Evolutionary conservation across 139 green algal species (phyloP).

Genomic region (Auxenochlorella pyrenoidosa): DNA sequence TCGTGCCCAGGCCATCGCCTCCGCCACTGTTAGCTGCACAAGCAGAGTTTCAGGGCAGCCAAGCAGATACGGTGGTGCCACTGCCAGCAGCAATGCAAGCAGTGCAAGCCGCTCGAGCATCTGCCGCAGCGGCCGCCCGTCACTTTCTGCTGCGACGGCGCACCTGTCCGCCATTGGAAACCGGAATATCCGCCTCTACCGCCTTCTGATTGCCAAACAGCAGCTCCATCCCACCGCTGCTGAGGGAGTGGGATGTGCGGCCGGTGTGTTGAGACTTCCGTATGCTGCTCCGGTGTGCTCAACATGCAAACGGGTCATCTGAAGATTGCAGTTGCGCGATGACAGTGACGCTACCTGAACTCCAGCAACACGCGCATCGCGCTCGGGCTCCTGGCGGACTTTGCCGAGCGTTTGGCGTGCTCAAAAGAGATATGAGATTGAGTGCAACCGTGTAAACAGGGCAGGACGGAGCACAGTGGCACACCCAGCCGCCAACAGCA

Average conservation of each 20-base stretch:
- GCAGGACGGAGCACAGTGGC: too few relatives aligned
- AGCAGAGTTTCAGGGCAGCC: too few relatives aligned
- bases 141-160: not conserved
- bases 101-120: not conserved
- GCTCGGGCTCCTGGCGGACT: too few relatives aligned
- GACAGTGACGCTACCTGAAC: not conserved
- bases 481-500: too few relatives aligned
- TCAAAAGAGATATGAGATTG: too few relatives aligned
- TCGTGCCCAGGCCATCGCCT: slow-evolving; percentile 74
- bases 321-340: not conserved
- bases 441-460: too few relatives aligned
- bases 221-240: slow-evolving; percentile 84
- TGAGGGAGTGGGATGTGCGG: not conserved
- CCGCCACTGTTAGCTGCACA: slow-evolving; percentile 62
- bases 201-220: slow-evolving; percentile 82
- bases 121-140: not conserved
- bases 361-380: not conserved
- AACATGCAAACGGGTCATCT: too few relatives aligned
- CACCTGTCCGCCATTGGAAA: slow-evolving; percentile 9
- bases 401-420: too few relatives aligned
- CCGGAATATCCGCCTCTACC: slow-evolving; percentile 64
- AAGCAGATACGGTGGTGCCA: too few relatives aligned
- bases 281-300: not conserved
- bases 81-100: too few relatives aligned
- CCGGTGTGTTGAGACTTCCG: not conserved